Conservation (phyloP, 768 basidiomycete genomes). For the Hirschioporus abietinus region DNA sequence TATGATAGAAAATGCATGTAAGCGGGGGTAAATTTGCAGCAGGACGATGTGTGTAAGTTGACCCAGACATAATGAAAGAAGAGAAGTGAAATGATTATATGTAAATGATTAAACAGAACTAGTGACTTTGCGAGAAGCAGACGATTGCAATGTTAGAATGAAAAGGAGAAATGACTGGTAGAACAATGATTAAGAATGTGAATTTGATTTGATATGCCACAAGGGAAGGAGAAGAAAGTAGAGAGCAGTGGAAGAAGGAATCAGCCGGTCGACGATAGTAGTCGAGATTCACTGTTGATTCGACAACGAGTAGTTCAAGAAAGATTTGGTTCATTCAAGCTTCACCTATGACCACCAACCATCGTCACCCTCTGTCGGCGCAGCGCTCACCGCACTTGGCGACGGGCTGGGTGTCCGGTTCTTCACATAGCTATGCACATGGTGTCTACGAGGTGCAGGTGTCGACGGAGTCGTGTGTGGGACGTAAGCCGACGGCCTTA, state of each 20-base stretch:
- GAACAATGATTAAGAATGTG: neutral
- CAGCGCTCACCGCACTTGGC: constrained; percentile 66
- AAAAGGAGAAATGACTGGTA: neutral
- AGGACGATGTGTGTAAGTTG: neutral
- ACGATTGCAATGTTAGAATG: neutral
- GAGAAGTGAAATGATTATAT: neutral
- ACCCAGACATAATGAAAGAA: neutral
- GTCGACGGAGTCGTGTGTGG: constrained; percentile 32
- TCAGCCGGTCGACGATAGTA: neutral
- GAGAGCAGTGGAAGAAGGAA: too few species aligned
- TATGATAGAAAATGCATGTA: constrained; percentile 4
- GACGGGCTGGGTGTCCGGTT: constrained; percentile 58
- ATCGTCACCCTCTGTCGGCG: constrained; percentile 64
- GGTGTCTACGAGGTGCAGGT: constrained; percentile 12
- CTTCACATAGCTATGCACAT: constrained; percentile 16
- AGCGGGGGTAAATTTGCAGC: neutral
- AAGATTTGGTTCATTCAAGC: too few species aligned
- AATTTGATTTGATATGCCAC: neutral
- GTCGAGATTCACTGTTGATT: neutral
- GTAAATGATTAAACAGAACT: neutral
- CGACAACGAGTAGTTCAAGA: neutral
- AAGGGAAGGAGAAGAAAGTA: neutral
- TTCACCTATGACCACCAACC: constrained; percentile 67
- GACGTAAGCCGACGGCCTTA: constrained; percentile 22
- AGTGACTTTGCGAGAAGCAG: neutral